These are phyloP conservation scores for Solanum chacoense DNA, from an alignment of 305 asterid species.

Conservation along the genomic window DNA sequence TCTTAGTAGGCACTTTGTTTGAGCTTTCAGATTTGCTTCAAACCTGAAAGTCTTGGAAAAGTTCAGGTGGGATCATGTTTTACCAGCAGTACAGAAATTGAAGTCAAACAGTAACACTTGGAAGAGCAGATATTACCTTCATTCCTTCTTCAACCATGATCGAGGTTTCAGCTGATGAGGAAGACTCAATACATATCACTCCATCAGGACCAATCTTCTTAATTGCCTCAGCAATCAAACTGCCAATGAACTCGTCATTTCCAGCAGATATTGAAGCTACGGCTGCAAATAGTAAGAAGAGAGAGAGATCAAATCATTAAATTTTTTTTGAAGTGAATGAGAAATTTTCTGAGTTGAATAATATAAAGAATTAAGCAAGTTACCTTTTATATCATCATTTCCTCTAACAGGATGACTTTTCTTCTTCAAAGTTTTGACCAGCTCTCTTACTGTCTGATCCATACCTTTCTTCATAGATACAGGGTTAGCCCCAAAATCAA, in stretches of 20 bases:
- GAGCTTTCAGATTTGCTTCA: background rate
- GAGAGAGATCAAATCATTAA: background rate
- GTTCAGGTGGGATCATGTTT: background rate
- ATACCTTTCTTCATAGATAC: conserved; percentile 70
- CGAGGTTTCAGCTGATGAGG: conserved; percentile 66
- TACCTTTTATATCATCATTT: conserved; percentile 63
- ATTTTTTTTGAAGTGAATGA: background rate
- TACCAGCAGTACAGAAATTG: background rate
- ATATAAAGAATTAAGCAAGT: background rate
- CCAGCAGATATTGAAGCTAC: conserved; percentile 92
- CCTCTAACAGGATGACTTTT: conserved; percentile 58
- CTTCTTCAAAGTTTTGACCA: conserved; percentile 46
- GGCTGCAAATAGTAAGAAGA: conserved; percentile 38
- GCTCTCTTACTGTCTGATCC: conserved; percentile 57
- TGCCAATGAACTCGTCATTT: conserved; percentile 76
- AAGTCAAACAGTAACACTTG: background rate
- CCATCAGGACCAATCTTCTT: conserved; percentile 92
- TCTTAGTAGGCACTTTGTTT: background rate
- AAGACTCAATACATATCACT: conserved; percentile 61
- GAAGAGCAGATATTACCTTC: conserved; percentile 46
- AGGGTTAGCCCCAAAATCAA: conserved; percentile 85
- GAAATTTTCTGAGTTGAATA: background rate
- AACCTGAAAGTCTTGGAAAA: background rate
- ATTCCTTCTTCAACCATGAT: conserved; percentile 88
- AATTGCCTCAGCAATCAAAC: conserved; percentile 76